Conservation (phyloP, 1,284 basidiomycete genomes). For the Ceratobasidium sp. region DNA sequence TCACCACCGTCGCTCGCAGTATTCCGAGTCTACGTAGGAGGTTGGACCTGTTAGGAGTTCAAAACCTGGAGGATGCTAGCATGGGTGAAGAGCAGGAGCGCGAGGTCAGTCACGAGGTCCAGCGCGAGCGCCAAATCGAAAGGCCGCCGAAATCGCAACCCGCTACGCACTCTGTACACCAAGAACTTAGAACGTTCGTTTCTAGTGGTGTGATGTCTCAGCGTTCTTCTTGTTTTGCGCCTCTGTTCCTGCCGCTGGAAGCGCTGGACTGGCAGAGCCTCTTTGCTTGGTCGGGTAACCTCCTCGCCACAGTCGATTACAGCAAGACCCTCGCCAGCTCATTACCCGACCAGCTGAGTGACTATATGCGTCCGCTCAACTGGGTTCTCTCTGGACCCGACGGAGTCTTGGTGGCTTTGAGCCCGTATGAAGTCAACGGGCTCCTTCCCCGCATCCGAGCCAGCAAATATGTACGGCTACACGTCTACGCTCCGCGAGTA, state of each 20-base stretch:
- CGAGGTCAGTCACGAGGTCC: constrained; percentile 57
- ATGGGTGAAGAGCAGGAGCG: constrained; percentile 67
- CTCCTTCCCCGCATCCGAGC: constrained; percentile 56
- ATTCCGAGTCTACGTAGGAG: constrained; percentile 47
- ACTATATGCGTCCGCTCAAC: constrained; percentile 44
- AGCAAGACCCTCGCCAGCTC: constrained; percentile 50
- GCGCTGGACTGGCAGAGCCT: background rate
- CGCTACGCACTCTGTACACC: constrained; percentile 10
- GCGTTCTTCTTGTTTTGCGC: background rate
- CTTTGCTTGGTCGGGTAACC: no score
- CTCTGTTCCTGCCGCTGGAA: background rate
- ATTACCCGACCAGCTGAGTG: background rate
- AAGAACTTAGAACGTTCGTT: background rate
- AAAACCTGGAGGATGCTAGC: constrained; percentile 2
- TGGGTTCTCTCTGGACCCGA: constrained; percentile 63
- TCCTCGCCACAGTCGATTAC: constrained; percentile 54
- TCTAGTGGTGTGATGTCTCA: background rate
- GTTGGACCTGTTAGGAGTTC: constrained; percentile 56
- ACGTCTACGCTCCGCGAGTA: constrained; percentile 31
- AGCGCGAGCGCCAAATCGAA: constrained; percentile 43
- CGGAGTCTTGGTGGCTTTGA: constrained; percentile 60
- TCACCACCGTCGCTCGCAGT: background rate
- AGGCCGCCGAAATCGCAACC: constrained; percentile 17
- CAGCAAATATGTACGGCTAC: constrained; percentile 23
- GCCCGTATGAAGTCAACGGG: constrained; percentile 63